Conservation (phyloP, 2,329 filamentous ascomycete species). For the Elsinoe batatas region DNA sequence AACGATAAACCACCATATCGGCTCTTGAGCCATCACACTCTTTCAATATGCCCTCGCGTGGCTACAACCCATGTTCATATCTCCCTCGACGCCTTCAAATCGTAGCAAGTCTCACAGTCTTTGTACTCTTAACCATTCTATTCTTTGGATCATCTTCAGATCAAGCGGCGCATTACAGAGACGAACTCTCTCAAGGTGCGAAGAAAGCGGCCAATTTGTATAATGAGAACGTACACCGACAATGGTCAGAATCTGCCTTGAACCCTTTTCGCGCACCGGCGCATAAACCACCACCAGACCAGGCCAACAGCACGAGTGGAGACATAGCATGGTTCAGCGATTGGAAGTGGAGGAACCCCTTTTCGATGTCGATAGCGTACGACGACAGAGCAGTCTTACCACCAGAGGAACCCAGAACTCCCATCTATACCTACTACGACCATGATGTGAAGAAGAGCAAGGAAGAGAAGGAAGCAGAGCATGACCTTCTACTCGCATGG, state of each 20-base stretch:
- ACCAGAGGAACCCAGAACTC: slow-evolving; percentile 57
- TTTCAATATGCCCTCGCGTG: background rate
- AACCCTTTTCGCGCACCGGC: slow-evolving; percentile 61
- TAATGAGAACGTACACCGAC: slow-evolving; percentile 24
- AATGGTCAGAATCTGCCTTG: slow-evolving; percentile 26
- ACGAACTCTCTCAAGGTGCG: slow-evolving; percentile 31
- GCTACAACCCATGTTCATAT: slow-evolving; percentile 27
- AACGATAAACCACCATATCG: background rate
- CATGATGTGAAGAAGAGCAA: slow-evolving; percentile 52
- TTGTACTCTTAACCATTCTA: slow-evolving; percentile 31
- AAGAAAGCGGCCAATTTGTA: slow-evolving; percentile 30
- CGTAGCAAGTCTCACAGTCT: slow-evolving; percentile 30
- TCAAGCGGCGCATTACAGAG: slow-evolving; percentile 26
- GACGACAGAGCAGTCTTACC: slow-evolving; percentile 81
- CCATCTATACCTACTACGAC: slow-evolving; percentile 90
- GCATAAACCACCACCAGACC: slow-evolving; percentile 62
- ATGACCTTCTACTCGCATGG: slow-evolving; percentile 74
- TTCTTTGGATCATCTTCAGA: slow-evolving; percentile 26
- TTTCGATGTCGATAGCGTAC: slow-evolving; percentile 68
- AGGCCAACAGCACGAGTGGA: slow-evolving; percentile 68
- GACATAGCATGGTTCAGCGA: slow-evolving; percentile 78
- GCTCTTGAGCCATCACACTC: slow-evolving; percentile 8
- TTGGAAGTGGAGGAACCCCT: slow-evolving; percentile 84
- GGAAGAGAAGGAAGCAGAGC: slow-evolving; percentile 60
- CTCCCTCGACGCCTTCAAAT: slow-evolving; percentile 40